A percentile compares a stretch with the other conserved stretches of the same genome.
Conservation (phyloP, 805 yeast species). For the Cyberlindnera petersonii region DNA sequence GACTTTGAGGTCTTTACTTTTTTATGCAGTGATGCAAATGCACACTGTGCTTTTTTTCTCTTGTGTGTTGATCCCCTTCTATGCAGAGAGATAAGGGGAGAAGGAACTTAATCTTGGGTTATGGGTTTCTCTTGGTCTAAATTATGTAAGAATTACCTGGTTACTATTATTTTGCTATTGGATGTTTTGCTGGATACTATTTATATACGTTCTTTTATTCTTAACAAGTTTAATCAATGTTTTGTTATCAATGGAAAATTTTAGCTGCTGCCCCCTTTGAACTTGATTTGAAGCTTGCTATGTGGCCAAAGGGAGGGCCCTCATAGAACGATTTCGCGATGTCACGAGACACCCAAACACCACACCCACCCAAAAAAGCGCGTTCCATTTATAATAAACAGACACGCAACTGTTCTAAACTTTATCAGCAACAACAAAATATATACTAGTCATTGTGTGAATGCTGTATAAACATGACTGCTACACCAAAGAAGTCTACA, state of each 20-base stretch:
- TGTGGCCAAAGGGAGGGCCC: too few relatives aligned
- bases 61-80: too few relatives aligned
- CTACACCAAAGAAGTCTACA: constrained; percentile 33
- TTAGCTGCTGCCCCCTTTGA: too few relatives aligned
- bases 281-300: too few relatives aligned
- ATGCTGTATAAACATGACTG: constrained; percentile 11
- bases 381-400: too few relatives aligned
- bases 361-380: background rate
- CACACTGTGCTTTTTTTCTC: background rate
- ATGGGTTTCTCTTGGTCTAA: background rate
- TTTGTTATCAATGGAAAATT: background rate
- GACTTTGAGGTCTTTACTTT: background rate
- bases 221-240: background rate
- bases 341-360: too few relatives aligned
- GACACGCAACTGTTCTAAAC: too few relatives aligned
- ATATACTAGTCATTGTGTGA: background rate
- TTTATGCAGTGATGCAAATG: background rate
- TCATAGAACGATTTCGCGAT: too few relatives aligned
- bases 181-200: constrained; percentile 1
- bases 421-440: background rate
- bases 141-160: too few relatives aligned
- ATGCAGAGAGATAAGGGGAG: too few relatives aligned
- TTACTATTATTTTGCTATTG: background rate
- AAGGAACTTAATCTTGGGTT: background rate
- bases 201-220: background rate